Evolutionary conservation across 306 rosid species (phyloP).

Genomic region (Biancaea sappan): DNA sequence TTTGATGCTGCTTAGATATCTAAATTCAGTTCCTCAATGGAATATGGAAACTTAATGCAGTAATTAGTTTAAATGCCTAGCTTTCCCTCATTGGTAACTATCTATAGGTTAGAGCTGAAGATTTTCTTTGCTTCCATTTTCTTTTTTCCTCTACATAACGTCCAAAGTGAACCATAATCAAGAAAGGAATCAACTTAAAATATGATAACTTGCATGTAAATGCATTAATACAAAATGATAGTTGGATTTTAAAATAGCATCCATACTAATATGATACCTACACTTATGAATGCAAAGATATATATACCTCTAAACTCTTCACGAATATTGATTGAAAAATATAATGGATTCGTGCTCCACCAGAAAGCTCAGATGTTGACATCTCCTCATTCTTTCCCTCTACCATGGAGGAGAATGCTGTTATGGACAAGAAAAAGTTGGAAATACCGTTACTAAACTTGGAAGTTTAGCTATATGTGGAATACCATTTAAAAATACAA

Average conservation of each 20-base stretch:
- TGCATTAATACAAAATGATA: neutral
- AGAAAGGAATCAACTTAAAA: neutral
- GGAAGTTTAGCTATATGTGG: conserved; percentile 20
- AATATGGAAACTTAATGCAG: neutral
- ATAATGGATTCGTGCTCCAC: conserved; percentile 95
- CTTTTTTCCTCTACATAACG: neutral
- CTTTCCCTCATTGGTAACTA: neutral
- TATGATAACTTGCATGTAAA: neutral
- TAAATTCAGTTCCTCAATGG: neutral
- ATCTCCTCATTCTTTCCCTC: conserved; percentile 93
- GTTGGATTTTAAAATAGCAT: conserved; percentile 3
- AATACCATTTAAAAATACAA: conserved; percentile 20
- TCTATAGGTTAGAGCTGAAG: neutral
- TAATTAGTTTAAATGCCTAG: neutral
- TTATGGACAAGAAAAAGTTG: conserved; percentile 29
- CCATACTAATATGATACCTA: neutral
- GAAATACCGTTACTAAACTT: conserved; percentile 18
- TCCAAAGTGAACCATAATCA: neutral
- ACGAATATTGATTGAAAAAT: conserved; percentile 92
- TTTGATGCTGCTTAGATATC: neutral
- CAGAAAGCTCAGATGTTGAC: conserved; percentile 87
- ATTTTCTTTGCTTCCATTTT: neutral
- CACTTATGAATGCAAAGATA: neutral
- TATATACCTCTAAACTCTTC: conserved; percentile 81
- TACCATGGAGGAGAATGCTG: conserved; percentile 90